These are phyloP conservation scores for Cynara cardunculus DNA, from an alignment of 129 eudicot species.

Conservation along the genomic window DNA sequence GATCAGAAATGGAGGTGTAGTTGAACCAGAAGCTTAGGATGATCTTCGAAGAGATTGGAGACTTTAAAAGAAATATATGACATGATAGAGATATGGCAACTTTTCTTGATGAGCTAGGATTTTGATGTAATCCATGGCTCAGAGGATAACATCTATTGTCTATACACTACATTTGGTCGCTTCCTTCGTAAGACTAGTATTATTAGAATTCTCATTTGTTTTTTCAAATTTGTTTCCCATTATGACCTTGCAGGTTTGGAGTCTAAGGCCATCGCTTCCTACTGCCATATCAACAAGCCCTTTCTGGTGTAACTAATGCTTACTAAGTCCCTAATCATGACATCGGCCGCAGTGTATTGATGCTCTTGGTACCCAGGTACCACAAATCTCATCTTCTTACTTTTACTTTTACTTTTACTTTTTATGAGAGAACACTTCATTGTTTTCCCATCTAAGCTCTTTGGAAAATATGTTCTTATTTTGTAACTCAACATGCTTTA, in stretches of 20 bases:
- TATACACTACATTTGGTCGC: no score
- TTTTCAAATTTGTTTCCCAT: not conserved
- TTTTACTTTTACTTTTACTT: no score
- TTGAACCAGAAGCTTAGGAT: no score
- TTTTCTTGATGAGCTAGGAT: no score
- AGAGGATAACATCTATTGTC: no score
- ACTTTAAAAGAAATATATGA: no score
- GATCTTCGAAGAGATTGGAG: no score
- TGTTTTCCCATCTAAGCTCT: not conserved
- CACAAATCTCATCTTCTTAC: not conserved
- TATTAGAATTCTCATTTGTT: not conserved
- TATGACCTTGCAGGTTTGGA: conserved; percentile 4
- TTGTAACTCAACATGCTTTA: not conserved
- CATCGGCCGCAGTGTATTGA: not conserved
- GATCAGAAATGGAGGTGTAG: no score
- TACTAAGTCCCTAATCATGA: not conserved
- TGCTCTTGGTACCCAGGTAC: not conserved
- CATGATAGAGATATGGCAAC: no score
- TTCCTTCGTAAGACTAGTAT: not conserved
- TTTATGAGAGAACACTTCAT: not conserved
- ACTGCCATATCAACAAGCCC: not conserved
- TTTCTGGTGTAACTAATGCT: not conserved
- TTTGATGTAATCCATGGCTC: no score
- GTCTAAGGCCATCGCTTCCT: not conserved
- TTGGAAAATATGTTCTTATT: no score